Conservation (phyloP, 2,329 filamentous ascomycete genomes). For the Byssochlamys sp. region DNA sequence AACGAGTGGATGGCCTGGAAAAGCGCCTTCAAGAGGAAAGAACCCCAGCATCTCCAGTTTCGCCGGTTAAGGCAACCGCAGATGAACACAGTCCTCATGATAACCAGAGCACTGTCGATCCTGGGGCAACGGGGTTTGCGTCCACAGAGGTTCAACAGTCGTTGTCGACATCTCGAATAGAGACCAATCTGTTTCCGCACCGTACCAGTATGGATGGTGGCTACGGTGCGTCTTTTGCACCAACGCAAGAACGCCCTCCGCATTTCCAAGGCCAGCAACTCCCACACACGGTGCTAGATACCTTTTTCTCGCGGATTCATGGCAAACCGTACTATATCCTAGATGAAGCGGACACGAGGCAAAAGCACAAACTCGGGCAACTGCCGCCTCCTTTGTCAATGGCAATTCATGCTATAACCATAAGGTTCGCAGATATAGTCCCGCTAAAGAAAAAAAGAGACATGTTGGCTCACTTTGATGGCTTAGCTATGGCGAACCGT, state of each 20-base stretch:
- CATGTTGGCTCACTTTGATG: background rate
- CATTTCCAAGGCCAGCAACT: constrained; percentile 38
- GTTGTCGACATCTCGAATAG: constrained; percentile 8
- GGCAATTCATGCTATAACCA: constrained; percentile 49
- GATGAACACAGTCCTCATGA: constrained; percentile 6
- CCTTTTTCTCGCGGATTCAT: constrained; percentile 70
- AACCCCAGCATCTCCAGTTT: constrained; percentile 33
- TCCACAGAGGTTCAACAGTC: constrained; percentile 7
- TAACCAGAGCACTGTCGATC: constrained; percentile 13
- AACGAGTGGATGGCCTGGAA: constrained; percentile 75
- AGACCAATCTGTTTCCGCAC: constrained; percentile 10
- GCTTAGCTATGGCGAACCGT: constrained; percentile 40
- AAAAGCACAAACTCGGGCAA: constrained; percentile 60
- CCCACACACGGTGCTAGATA: constrained; percentile 59
- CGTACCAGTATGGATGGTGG: constrained; percentile 3
- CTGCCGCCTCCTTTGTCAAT: constrained; percentile 45
- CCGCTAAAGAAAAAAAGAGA: constrained; percentile 5
- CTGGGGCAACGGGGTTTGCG: constrained; percentile 9
- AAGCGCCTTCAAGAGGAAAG: constrained; percentile 66
- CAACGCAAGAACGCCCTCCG: constrained; percentile 27
- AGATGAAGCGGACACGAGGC: constrained; percentile 65
- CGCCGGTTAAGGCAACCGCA: constrained; percentile 25
- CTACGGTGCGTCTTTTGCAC: constrained; percentile 5
- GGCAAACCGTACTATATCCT: constrained; percentile 74
- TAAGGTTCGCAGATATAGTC: constrained; percentile 41